These are phyloP conservation scores for Thalassiosira mediterranea DNA, from an alignment of 352 stramenopile species.

Conservation along the genomic window DNA sequence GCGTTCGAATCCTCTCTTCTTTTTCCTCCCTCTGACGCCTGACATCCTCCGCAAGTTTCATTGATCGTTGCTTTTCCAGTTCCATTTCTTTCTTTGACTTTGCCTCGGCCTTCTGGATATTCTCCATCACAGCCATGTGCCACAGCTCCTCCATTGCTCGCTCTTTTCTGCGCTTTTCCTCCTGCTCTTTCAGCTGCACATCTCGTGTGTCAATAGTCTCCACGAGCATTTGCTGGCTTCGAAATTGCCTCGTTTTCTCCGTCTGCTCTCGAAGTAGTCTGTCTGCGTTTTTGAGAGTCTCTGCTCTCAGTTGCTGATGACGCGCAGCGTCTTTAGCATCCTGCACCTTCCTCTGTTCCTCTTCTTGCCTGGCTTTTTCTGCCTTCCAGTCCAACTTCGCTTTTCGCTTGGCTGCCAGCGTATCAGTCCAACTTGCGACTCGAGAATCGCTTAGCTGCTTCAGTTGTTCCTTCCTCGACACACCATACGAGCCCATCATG, in stretches of 20 bases:
- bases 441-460: conserved; percentile 53
- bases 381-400: conserved; percentile 58
- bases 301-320: conserved; percentile 17
- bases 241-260: conserved; percentile 49
- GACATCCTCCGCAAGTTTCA: conserved; percentile 43
- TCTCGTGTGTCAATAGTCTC: conserved; percentile 47
- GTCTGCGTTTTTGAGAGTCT: conserved; percentile 39
- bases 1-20: conserved; percentile 23
- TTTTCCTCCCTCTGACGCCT: conserved; percentile 36
- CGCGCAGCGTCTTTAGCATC: conserved; percentile 44
- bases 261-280: conserved; percentile 42
- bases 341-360: conserved; percentile 36
- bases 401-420: conserved; percentile 38
- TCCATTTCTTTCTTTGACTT: conserved; percentile 38
- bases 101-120: conserved; percentile 45
- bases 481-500: conserved; percentile 8
- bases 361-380: conserved; percentile 47
- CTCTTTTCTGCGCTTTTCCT: conserved; percentile 26
- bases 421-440: conserved; percentile 53
- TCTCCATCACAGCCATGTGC: conserved; percentile 42
- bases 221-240: conserved; percentile 48
- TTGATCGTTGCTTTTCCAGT: conserved; percentile 30
- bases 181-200: conserved; percentile 38
- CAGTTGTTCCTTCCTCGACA: conserved; percentile 32
- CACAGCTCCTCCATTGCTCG: conserved; percentile 39